A percentile compares a stretch with the other conserved stretches of the same genome.
Evolutionary conservation across 2,329 filamentous ascomycete species (phyloP).

Genomic region (Lasiodiplodia theobromae): DNA sequence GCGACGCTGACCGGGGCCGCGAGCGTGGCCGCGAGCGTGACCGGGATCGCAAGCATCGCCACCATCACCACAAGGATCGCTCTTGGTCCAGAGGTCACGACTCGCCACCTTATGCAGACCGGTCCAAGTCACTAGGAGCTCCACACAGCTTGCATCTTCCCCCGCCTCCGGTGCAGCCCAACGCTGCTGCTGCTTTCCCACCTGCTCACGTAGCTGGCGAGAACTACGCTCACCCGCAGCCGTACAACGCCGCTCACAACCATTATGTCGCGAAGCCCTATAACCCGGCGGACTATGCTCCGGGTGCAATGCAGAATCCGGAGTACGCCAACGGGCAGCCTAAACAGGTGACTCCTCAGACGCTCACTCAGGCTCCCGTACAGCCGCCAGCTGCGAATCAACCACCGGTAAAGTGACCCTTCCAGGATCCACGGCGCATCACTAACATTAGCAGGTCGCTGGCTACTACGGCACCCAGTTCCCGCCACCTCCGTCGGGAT

Average conservation of each 20-base stretch:
- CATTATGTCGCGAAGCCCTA: slow-evolving; percentile 36
- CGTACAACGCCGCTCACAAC: slow-evolving; percentile 16
- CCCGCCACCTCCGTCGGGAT: slow-evolving; percentile 21
- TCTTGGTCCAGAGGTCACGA: not conserved
- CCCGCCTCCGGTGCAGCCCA: slow-evolving; percentile 35
- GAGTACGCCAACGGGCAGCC: slow-evolving; percentile 12
- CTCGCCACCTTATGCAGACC: not conserved
- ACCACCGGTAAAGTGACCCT: slow-evolving; percentile 4
- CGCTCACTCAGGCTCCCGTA: not conserved
- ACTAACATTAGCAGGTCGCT: not conserved
- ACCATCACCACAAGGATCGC: slow-evolving; percentile 10
- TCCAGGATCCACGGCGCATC: not conserved
- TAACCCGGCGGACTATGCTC: slow-evolving; percentile 41
- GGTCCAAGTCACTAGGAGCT: slow-evolving; percentile 4
- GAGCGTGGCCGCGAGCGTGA: slow-evolving; percentile 23
- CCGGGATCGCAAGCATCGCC: slow-evolving; percentile 9
- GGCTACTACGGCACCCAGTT: slow-evolving; percentile 28
- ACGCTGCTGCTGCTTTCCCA: slow-evolving; percentile 36
- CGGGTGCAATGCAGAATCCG: not conserved
- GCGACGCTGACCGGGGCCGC: not conserved
- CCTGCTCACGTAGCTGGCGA: slow-evolving; percentile 44
- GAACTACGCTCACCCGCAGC: slow-evolving; percentile 31
- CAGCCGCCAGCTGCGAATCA: not conserved
- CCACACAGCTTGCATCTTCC: slow-evolving; percentile 35
- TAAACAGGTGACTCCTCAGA: not conserved